Conservation (phyloP, 2,329 filamentous ascomycete species). For the Phialophora expanda region DNA sequence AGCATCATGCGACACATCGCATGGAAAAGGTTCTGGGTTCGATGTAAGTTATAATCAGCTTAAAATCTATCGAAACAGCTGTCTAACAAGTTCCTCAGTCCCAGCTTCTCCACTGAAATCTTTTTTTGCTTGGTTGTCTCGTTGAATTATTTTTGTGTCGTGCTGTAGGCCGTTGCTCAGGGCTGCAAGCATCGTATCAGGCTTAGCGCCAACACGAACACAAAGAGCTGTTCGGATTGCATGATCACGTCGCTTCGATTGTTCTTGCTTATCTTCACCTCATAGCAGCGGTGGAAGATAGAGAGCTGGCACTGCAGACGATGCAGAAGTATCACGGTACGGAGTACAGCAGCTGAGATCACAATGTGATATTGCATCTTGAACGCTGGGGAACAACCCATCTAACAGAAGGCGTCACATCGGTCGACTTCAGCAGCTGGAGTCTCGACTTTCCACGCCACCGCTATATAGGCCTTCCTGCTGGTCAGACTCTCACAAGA, state of each 20-base stretch:
- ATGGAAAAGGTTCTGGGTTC: conserved; percentile 12
- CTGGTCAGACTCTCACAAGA: too few relatives aligned
- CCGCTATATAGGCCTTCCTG: too few relatives aligned
- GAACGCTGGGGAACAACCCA: not conserved
- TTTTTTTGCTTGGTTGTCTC: not conserved
- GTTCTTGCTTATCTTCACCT: not conserved
- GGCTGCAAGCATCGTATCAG: not conserved
- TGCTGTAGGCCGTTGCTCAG: too few relatives aligned
- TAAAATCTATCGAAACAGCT: not conserved
- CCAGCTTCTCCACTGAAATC: conserved; percentile 3
- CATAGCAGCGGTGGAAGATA: not conserved
- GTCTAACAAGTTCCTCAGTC: not conserved
- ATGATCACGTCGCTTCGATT: not conserved
- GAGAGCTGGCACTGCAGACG: too few relatives aligned
- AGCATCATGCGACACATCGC: not conserved
- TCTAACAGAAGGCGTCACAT: not conserved
- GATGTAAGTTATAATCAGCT: not conserved
- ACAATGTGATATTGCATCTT: not conserved
- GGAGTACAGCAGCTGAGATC: not conserved
- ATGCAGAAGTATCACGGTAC: not conserved
- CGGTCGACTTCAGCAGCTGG: not conserved
- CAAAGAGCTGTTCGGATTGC: not conserved
- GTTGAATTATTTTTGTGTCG: too few relatives aligned
- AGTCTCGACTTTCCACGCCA: not conserved
- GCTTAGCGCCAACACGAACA: not conserved